Percentiles rank a stretch among this genome's conserved stretches.
Evolutionary conservation across 2,329 filamentous ascomycete species (phyloP).

Genomic region (Triangularia verruculosa): DNA sequence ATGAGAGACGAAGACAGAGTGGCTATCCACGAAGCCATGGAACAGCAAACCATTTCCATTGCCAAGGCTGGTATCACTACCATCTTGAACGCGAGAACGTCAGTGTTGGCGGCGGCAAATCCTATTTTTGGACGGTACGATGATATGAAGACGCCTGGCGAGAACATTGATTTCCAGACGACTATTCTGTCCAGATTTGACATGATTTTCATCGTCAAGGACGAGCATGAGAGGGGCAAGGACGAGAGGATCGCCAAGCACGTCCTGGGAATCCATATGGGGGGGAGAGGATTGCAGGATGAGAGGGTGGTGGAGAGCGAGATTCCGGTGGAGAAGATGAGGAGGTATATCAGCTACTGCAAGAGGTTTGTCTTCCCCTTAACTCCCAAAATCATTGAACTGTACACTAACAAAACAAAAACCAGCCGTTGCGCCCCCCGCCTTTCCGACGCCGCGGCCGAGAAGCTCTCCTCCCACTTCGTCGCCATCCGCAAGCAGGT

Average conservation of each 20-base stretch:
- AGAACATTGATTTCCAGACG: constrained; percentile 99
- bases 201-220: constrained; percentile 98
- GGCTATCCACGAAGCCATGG: constrained; percentile 99
- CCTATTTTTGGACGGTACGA: constrained; percentile 98
- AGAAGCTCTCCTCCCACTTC: constrained; percentile 96
- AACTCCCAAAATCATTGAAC: not conserved
- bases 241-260: constrained; percentile 94
- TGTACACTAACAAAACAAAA: constrained; percentile 38
- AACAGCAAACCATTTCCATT: constrained; percentile 98
- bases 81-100: constrained; percentile 92
- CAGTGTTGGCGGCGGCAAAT: constrained; percentile 91
- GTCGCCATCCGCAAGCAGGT: constrained; percentile 94
- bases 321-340: constrained; percentile 94
- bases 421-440: constrained; percentile 89
- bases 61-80: constrained; percentile 98
- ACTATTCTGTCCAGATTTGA: constrained; percentile 98
- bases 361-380: constrained; percentile 65
- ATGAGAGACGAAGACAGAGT: constrained; percentile 98
- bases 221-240: constrained; percentile 84
- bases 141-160: constrained; percentile 93
- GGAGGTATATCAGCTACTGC: constrained; percentile 95
- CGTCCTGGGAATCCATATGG: constrained; percentile 97
- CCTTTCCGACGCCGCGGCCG: constrained; percentile 83
- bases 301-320: constrained; percentile 84
- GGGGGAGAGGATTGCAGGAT: constrained; percentile 63